Conservation (phyloP, 2,329 filamentous ascomycete species). For the Xylariaceae sp. region DNA sequence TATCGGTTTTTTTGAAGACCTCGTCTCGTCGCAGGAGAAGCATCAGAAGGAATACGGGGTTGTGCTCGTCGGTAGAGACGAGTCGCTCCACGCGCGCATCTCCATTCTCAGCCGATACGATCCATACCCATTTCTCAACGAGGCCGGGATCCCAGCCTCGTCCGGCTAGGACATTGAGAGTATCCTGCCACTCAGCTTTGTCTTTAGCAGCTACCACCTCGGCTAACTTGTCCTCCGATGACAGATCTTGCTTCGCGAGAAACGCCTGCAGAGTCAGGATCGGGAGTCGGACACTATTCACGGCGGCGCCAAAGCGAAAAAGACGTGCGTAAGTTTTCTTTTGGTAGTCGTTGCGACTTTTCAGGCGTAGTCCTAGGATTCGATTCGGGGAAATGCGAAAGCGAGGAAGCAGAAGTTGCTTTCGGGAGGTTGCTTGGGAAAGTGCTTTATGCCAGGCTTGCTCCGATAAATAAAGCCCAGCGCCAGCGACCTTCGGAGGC, state of each 20-base stretch:
- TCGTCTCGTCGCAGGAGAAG: conserved; percentile 34
- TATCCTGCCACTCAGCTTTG: conserved; percentile 29
- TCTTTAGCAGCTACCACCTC: conserved; percentile 15
- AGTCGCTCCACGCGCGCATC: conserved; percentile 36
- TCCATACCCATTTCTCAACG: conserved; percentile 39
- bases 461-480: conserved; percentile 4
- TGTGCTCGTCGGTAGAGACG: conserved; percentile 30
- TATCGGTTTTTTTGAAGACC: conserved; percentile 29
- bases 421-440: conserved; percentile 22
- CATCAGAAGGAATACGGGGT: conserved; percentile 38
- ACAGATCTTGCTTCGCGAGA: conserved; percentile 22
- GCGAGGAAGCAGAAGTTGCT: conserved; percentile 16
- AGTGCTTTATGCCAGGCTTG: conserved; percentile 20
- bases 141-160: conserved; percentile 33
- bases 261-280: conserved; percentile 26
- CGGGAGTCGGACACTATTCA: conserved; percentile 28
- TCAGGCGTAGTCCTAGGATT: conserved; percentile 25
- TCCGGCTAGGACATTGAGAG: conserved; percentile 28
- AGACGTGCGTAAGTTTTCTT: conserved; percentile 15
- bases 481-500: conserved; percentile 1
- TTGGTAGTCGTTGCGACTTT: conserved; percentile 17
- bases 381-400: conserved; percentile 23
- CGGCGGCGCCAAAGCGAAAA: conserved; percentile 14
- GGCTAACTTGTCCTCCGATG: conserved; percentile 18
- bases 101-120: conserved; percentile 33